Evolutionary conservation across 1,139 yeast genomes (phyloP).

Genomic region (Kluyveromyces sp.): DNA sequence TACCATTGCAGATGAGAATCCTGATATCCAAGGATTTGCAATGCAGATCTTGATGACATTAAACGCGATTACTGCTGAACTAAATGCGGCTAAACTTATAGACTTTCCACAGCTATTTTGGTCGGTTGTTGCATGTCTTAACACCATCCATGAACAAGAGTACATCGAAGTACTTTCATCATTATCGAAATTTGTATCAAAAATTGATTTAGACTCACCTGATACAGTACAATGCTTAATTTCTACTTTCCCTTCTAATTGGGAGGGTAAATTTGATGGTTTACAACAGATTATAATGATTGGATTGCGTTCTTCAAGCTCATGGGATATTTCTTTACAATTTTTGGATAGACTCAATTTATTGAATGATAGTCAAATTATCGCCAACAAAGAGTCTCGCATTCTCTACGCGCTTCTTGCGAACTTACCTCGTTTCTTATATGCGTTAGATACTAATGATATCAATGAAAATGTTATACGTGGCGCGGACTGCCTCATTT

Average conservation of each 20-base stretch:
- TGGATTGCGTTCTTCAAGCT: constrained; percentile 74
- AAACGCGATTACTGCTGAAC: constrained; percentile 82
- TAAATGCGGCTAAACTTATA: constrained; percentile 67
- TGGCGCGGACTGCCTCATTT: constrained; percentile 53
- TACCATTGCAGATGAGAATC: constrained; percentile 81
- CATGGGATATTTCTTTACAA: constrained; percentile 71
- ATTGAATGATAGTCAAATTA: constrained; percentile 64
- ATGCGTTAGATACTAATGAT: constrained; percentile 58
- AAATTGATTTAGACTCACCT: constrained; percentile 77
- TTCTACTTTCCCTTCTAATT: constrained; percentile 84
- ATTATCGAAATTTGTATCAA: constrained; percentile 72
- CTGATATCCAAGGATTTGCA: constrained; percentile 92
- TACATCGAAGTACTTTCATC: constrained; percentile 81
- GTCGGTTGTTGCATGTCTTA: constrained; percentile 90
- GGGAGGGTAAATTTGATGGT: constrained; percentile 95
- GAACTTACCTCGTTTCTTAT: constrained; percentile 75
- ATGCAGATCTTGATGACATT: constrained; percentile 96
- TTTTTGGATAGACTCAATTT: constrained; percentile 65
- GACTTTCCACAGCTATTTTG: constrained; percentile 92
- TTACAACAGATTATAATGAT: constrained; percentile 68
- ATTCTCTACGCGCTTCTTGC: constrained; percentile 66
- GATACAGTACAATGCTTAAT: constrained; percentile 79
- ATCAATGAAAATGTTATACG: constrained; percentile 44
- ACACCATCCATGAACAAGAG: constrained; percentile 88
- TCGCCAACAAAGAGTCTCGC: constrained; percentile 66